Evolutionary conservation across 192 early-diverging fungal genomes (phyloP).

Genomic region (Coemansia sp.): DNA sequence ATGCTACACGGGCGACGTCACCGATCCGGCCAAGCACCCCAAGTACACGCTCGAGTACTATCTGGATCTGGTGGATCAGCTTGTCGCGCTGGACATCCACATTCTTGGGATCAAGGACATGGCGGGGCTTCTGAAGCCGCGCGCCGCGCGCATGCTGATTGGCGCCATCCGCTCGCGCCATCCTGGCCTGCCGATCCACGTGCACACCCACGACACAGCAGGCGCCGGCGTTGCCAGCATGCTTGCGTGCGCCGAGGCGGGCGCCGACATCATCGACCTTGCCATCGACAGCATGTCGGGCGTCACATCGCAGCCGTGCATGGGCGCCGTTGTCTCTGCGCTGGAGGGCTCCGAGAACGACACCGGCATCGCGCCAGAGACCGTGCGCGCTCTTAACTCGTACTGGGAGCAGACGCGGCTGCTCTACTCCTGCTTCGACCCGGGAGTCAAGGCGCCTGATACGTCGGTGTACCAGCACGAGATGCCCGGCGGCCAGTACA

Average conservation of each 20-base stretch:
- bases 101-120: slow-evolving; percentile 95
- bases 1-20: slow-evolving; percentile 94
- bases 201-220: slow-evolving; percentile 97
- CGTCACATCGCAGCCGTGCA: slow-evolving; percentile 93
- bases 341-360: slow-evolving; percentile 77
- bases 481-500: slow-evolving; percentile 99
- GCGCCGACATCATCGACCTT: slow-evolving; percentile 92
- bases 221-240: slow-evolving; percentile 96
- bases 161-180: slow-evolving; percentile 83
- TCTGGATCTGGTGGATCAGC: slow-evolving; percentile 83
- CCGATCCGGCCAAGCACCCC: slow-evolving; percentile 71
- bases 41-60: slow-evolving; percentile 94
- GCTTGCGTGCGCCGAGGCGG: slow-evolving; percentile 88
- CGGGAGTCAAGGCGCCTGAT: slow-evolving; percentile 85
- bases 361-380: slow-evolving; percentile 83
- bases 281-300: slow-evolving; percentile 96
- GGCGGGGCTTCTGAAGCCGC: slow-evolving; percentile 95
- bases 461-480: slow-evolving; percentile 94
- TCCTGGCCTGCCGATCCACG: slow-evolving; percentile 92
- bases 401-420: slow-evolving; percentile 98
- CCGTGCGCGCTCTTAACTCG: slow-evolving; percentile 81
- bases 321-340: slow-evolving; percentile 92
- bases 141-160: slow-evolving; percentile 84
- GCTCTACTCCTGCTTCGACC: slow-evolving; percentile 96
- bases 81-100: slow-evolving; percentile 90